Evolutionary conservation across 73 alveolate species (phyloP).

Genomic region (Durusdinium trenchii): DNA sequence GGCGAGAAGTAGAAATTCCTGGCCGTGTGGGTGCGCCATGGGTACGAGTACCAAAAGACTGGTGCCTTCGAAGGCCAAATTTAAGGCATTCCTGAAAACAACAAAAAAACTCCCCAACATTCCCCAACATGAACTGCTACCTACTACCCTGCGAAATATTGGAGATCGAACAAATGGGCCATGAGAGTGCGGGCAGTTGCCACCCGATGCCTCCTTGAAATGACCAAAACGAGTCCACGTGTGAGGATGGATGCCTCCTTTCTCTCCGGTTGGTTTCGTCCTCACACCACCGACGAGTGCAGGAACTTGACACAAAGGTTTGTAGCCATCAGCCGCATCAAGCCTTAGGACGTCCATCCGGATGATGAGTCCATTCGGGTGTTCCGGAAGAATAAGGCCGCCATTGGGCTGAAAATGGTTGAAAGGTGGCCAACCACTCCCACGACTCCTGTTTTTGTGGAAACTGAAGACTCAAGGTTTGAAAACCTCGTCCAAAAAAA

Average conservation of each 20-base stretch:
- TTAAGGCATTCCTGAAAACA: no score
- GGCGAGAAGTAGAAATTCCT: constrained; percentile 89
- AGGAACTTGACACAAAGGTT: constrained; percentile 68
- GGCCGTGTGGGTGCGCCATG: neutral
- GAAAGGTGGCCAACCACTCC: neutral
- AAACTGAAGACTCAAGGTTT: no score
- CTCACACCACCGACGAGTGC: constrained; percentile 85
- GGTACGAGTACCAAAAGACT: no score
- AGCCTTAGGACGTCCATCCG: neutral
- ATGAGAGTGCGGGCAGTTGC: no score
- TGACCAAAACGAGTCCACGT: no score
- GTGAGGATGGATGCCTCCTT: no score
- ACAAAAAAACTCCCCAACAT: no score
- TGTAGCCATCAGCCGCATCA: constrained; percentile 57
- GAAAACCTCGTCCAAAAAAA: neutral
- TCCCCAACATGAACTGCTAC: no score
- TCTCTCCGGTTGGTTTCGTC: neutral
- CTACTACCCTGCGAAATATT: no score
- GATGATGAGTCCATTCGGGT: neutral
- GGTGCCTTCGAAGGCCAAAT: no score
- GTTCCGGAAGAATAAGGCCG: neutral
- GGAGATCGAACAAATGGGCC: no score
- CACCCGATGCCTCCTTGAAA: no score
- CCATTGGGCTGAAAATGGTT: neutral
- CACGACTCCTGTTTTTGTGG: neutral